A percentile compares a stretch with the other conserved stretches of the same genome.
These are phyloP conservation scores for Lipomyces spencermartinsiae DNA, from an alignment of 805 yeast genomes.

Conservation along the genomic window DNA sequence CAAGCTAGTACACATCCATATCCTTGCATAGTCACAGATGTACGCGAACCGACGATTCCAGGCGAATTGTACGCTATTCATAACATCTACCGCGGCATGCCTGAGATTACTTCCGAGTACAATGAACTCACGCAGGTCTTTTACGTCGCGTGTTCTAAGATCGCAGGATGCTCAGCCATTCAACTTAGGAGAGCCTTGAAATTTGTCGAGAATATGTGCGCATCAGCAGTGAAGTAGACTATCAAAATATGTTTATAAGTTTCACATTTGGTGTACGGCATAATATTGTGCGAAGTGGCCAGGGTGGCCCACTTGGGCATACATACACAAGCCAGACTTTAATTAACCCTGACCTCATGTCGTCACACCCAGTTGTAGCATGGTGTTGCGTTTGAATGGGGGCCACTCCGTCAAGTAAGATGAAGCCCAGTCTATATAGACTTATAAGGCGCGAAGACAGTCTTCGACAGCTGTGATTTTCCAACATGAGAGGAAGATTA, in stretches of 20 bases:
- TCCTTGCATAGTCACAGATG: background rate
- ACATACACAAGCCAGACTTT: too few relatives aligned
- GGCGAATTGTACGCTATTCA: conserved; percentile 20
- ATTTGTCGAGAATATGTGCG: conserved; percentile 7
- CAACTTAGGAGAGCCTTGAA: conserved; percentile 19
- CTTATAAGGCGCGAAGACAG: background rate
- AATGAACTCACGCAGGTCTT: conserved; percentile 17
- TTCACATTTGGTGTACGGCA: too few relatives aligned
- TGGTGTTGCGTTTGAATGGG: background rate
- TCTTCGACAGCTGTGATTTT: background rate
- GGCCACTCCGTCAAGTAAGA: background rate
- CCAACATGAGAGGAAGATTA: too few relatives aligned
- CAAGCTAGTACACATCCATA: background rate
- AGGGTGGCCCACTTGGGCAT: too few relatives aligned
- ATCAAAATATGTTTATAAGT: background rate
- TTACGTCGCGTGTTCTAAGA: conserved; percentile 24
- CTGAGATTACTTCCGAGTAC: conserved; percentile 17
- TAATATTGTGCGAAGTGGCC: too few relatives aligned
- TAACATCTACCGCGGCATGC: conserved; percentile 16
- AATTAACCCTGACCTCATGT: too few relatives aligned
- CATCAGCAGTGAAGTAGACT: conserved; percentile 10
- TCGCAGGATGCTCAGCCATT: conserved; percentile 23
- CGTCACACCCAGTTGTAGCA: background rate
- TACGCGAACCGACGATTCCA: background rate
- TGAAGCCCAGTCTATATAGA: background rate